phyloP scores from a whole-genome alignment of 2,329 filamentous ascomycete species.

The Aspergillus clavatus region DNA sequence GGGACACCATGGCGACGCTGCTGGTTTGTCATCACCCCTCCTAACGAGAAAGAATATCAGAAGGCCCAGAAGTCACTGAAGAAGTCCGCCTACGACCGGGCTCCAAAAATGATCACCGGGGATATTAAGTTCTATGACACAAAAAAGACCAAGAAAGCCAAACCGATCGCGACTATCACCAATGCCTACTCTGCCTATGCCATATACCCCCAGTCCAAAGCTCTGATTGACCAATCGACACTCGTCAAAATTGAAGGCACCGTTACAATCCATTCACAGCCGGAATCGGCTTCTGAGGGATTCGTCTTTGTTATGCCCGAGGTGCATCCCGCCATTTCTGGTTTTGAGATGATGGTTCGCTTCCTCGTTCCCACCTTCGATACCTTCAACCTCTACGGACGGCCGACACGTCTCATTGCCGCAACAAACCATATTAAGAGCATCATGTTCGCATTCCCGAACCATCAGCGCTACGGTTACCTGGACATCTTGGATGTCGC shows the following conservation, averaged over 20 bases:
- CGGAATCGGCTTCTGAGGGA: constrained; percentile 75
- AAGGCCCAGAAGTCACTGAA: constrained; percentile 77
- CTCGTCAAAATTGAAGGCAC: constrained; percentile 89
- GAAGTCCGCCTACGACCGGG: constrained; percentile 75
- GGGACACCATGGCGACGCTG: constrained; percentile 94
- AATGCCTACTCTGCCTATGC: constrained; percentile 91
- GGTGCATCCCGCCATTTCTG: constrained; percentile 80
- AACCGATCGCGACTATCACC: constrained; percentile 84
- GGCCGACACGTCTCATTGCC: constrained; percentile 78
- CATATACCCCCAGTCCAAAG: constrained; percentile 91
- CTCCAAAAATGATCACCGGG: constrained; percentile 68
- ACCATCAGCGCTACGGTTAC: constrained; percentile 81
- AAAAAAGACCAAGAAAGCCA: constrained; percentile 86
- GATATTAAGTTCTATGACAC: constrained; percentile 94
- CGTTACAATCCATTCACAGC: constrained; percentile 78
- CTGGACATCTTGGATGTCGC: constrained; percentile 83
- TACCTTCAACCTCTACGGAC: constrained; percentile 84
- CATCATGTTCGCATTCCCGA: constrained; percentile 97
- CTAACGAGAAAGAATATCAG: constrained; percentile 85
- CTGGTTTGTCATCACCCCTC: constrained; percentile 91
- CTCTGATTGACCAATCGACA: constrained; percentile 89
- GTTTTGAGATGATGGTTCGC: constrained; percentile 91
- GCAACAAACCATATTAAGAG: constrained; percentile 82
- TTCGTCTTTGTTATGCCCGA: constrained; percentile 99
- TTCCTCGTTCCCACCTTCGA: constrained; percentile 94